Conservation (phyloP, 2,329 filamentous ascomycete genomes). For the Aspergillus glaucus region DNA sequence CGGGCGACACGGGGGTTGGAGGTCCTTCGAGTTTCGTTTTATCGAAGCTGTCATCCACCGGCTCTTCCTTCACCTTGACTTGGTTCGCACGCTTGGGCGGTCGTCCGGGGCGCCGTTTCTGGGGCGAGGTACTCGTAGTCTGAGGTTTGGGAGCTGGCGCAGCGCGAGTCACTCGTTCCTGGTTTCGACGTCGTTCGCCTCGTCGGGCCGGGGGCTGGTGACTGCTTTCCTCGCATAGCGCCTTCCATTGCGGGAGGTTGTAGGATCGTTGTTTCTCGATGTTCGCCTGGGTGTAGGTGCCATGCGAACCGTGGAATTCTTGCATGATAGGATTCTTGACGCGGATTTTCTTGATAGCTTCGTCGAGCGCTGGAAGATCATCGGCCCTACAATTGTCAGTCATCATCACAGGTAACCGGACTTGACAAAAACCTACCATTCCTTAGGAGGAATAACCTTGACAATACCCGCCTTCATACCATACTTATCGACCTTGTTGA, state of each 20-base stretch:
- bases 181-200: constrained; percentile 53
- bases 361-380: constrained; percentile 68
- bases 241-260: constrained; percentile 93
- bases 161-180: constrained; percentile 41
- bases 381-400: constrained; percentile 48
- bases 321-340: constrained; percentile 98
- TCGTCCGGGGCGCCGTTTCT: constrained; percentile 43
- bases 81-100: constrained; percentile 33
- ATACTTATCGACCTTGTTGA: constrained; percentile 83
- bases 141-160: constrained; percentile 27
- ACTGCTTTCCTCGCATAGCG: constrained; percentile 87
- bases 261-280: constrained; percentile 94
- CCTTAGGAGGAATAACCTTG: constrained; percentile 85
- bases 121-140: constrained; percentile 30
- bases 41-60: constrained; percentile 29
- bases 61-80: constrained; percentile 34
- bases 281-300: constrained; percentile 94
- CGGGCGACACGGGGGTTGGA: constrained; percentile 50
- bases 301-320: constrained; percentile 92
- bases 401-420: not conserved
- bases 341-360: constrained; percentile 81
- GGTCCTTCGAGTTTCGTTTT: constrained; percentile 41
- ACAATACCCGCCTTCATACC: constrained; percentile 97
- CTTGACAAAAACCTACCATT: constrained; percentile 63
- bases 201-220: constrained; percentile 90